A percentile compares a stretch with the other conserved stretches of the same genome.
phyloP scores from a whole-genome alignment of 75 land plant species.

The Picea glauca region DNA sequence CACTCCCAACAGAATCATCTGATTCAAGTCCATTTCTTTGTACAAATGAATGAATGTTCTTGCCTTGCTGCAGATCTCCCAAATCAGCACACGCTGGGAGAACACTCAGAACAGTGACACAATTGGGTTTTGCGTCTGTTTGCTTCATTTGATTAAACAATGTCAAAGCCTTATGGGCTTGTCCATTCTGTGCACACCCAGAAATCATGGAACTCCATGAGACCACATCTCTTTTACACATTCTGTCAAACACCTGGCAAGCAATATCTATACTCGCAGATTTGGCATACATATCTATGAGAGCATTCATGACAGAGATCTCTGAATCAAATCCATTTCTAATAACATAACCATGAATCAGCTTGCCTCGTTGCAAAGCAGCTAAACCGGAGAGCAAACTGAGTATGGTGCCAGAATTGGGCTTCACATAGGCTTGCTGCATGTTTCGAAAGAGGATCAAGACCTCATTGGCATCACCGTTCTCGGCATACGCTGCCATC shows the following conservation, averaged over 20 bases:
- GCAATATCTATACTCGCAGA: conserved; percentile 39
- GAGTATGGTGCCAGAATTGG: conserved; percentile 2
- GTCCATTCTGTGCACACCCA: conserved; percentile 54
- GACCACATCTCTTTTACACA: conserved; percentile 32
- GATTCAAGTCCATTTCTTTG: conserved; percentile 26
- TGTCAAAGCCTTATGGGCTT: conserved; percentile 28
- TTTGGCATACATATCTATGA: conserved; percentile 55
- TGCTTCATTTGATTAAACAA: conserved; percentile 31
- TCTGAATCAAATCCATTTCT: not conserved
- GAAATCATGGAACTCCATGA: conserved; percentile 74
- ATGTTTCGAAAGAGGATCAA: not conserved
- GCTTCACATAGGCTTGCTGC: not conserved
- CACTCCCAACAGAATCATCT: conserved; percentile 57
- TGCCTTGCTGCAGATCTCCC: conserved; percentile 36
- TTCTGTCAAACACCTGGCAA: conserved; percentile 34
- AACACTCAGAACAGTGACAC: conserved; percentile 41
- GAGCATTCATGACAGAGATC: conserved; percentile 5
- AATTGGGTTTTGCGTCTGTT: conserved; percentile 29
- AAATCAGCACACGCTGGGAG: conserved; percentile 53
- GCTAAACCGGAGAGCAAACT: conserved; percentile 8
- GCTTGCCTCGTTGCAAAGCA: conserved; percentile 7
- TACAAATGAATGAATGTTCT: conserved; percentile 42
- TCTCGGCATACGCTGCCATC: not conserved
- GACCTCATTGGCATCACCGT: too few relatives aligned
- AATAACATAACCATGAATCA: conserved; percentile 10